Conservation (phyloP, 2,329 filamentous ascomycete genomes). For the Emergomyces pasteurianus region DNA sequence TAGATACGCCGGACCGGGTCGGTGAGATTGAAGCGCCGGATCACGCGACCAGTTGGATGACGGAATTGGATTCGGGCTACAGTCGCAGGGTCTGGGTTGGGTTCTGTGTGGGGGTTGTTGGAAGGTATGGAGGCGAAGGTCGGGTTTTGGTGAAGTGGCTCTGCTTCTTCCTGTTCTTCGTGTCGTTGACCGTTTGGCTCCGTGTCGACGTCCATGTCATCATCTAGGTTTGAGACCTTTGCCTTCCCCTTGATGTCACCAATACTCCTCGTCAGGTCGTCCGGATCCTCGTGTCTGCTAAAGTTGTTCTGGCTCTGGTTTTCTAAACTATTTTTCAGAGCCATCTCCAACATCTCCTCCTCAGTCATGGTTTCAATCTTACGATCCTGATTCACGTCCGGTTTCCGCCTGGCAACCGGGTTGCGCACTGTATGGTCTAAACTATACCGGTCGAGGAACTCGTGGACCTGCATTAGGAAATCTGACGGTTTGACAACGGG, state of each 20-base stretch:
- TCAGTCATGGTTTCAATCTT: conserved; percentile 87
- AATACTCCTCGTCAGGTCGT: conserved; percentile 65
- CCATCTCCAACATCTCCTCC: conserved; percentile 93
- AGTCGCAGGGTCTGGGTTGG: conserved; percentile 54
- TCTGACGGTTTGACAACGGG: conserved; percentile 65
- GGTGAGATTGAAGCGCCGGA: conserved; percentile 66
- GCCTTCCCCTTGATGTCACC: conserved; percentile 44
- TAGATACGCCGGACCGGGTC: conserved; percentile 77
- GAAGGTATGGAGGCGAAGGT: conserved; percentile 61
- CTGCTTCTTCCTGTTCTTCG: conserved; percentile 20
- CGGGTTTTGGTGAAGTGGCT: conserved; percentile 22
- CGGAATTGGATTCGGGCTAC: conserved; percentile 89
- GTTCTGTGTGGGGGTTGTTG: conserved; percentile 64
- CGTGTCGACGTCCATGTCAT: conserved; percentile 22
- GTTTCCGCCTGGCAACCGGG: conserved; percentile 69
- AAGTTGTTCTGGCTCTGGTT: conserved; percentile 27
- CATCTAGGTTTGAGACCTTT: conserved; percentile 25
- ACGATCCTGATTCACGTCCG: conserved; percentile 54
- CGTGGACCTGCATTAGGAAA: conserved; percentile 81
- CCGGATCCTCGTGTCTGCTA: conserved; percentile 60
- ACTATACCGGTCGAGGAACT: conserved; percentile 96
- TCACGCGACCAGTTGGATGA: conserved; percentile 70
- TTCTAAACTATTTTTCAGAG: conserved; percentile 74
- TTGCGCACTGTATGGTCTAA: conserved; percentile 81
- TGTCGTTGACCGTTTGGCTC: conserved; percentile 16